Percentiles rank a stretch among this genome's conserved stretches.
Conservation (phyloP, 352 stramenopile species). For the Globisporangium cystogenes region DNA sequence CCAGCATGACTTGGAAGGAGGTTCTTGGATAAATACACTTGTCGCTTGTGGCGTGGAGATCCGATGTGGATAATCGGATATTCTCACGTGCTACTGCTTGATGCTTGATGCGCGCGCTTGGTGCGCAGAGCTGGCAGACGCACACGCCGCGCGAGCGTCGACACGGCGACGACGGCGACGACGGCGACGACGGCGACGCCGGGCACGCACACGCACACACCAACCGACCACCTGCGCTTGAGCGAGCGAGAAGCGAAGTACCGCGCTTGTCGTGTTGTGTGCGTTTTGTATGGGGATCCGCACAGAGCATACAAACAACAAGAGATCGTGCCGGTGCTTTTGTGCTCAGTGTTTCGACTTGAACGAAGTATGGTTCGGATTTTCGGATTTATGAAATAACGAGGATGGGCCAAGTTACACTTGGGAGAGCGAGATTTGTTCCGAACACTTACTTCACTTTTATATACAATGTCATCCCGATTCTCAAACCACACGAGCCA, state of each 20-base stretch:
- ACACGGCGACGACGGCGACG: too few relatives aligned
- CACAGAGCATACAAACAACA: background rate
- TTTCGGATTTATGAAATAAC: background rate
- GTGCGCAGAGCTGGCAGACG: too few relatives aligned
- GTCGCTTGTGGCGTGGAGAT: background rate
- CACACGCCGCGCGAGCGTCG: too few relatives aligned
- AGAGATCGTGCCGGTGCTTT: conserved; percentile 3
- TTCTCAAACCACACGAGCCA: too few relatives aligned
- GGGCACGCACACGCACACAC: background rate
- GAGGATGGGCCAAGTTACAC: background rate
- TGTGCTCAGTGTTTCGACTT: background rate
- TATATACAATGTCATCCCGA: too few relatives aligned
- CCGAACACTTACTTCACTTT: too few relatives aligned
- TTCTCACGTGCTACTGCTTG: too few relatives aligned
- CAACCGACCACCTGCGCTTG: conserved; percentile 1
- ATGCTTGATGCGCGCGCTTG: too few relatives aligned
- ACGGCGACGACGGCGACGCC: too few relatives aligned
- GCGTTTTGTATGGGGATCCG: background rate
- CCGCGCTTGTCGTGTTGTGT: background rate
- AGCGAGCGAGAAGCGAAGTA: conserved; percentile 11
- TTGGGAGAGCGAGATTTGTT: background rate
- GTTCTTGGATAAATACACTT: background rate
- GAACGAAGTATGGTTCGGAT: too few relatives aligned
- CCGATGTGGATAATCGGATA: background rate
- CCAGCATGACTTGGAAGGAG: background rate